Conservation (phyloP, 164 flowering plant species). For the Dillenia turbinata region DNA sequence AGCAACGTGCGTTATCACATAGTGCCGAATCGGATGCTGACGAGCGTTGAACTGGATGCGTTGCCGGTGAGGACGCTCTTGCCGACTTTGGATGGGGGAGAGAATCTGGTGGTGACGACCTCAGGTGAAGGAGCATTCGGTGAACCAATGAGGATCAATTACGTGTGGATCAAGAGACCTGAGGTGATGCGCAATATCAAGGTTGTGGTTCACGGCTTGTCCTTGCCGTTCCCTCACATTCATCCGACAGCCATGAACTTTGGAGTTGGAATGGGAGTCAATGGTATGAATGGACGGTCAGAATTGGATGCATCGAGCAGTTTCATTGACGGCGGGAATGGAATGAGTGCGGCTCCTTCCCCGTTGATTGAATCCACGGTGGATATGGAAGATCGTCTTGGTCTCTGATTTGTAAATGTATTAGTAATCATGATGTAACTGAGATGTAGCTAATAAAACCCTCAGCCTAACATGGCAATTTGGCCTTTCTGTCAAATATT, state of each 20-base stretch:
- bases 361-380: too few species aligned
- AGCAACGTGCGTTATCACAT: slow-evolving; percentile 19
- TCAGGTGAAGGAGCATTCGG: slow-evolving; percentile 5
- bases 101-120: slow-evolving; percentile 19
- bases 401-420: neutral
- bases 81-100: slow-evolving; percentile 16
- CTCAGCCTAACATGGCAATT: too few species aligned
- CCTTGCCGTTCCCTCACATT: slow-evolving; percentile 10
- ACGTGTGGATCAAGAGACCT: slow-evolving; percentile 13
- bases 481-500: too few species aligned
- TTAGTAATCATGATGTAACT: too few species aligned
- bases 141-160: slow-evolving; percentile 23
- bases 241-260: neutral
- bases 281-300: too few species aligned
- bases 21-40: slow-evolving; percentile 18
- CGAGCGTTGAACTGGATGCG: slow-evolving; percentile 7
- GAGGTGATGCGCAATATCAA: slow-evolving; percentile 19
- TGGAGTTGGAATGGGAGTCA: too few species aligned
- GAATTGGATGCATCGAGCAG: too few species aligned
- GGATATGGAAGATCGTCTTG: neutral
- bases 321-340: too few species aligned
- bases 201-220: slow-evolving; percentile 24
- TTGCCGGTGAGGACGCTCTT: slow-evolving; percentile 14
- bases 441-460: too few species aligned
- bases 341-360: too few species aligned